Percentiles rank a stretch among this genome's conserved stretches.
Conservation (phyloP, 176 grass and related monocot species). For the Melocanna baccifera region DNA sequence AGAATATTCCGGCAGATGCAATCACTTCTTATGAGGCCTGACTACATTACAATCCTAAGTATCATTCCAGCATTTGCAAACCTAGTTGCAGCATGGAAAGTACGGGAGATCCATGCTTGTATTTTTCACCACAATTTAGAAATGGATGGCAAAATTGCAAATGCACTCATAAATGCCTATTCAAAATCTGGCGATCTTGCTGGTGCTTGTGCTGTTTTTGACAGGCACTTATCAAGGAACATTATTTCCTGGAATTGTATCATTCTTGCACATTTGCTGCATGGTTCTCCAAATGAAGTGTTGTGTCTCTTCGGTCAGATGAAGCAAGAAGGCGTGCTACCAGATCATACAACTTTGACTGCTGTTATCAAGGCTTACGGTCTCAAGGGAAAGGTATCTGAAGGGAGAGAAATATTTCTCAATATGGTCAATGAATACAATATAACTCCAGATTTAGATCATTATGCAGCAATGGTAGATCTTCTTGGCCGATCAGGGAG, state of each 20-base stretch:
- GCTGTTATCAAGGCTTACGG: conserved; percentile 62
- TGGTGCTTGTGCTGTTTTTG: conserved; percentile 54
- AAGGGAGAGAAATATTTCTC: conserved; percentile 50
- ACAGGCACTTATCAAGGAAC: conserved; percentile 51
- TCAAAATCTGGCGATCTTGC: conserved; percentile 65
- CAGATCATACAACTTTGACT: conserved; percentile 57
- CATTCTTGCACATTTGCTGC: conserved; percentile 48
- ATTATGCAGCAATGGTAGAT: conserved; percentile 61
- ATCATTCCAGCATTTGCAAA: conserved; percentile 69
- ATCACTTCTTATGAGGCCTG: conserved; percentile 36
- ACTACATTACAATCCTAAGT: conserved; percentile 66
- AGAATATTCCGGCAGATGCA: conserved; percentile 71
- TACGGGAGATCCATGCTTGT: conserved; percentile 64
- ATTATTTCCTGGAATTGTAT: conserved; percentile 74
- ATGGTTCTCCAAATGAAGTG: conserved; percentile 54
- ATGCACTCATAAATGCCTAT: conserved; percentile 63
- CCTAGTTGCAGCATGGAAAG: conserved; percentile 52
- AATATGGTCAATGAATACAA: conserved; percentile 49
- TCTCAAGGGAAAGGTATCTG: conserved; percentile 47
- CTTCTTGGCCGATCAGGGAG: conserved; percentile 61
- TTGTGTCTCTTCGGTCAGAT: conserved; percentile 45
- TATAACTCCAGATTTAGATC: conserved; percentile 49
- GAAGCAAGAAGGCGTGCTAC: conserved; percentile 41
- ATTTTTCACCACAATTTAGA: conserved; percentile 54
- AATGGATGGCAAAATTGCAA: conserved; percentile 52